phyloP scores from a whole-genome alignment of 768 basidiomycete genomes.

The Tricholoma sp. region DNA sequence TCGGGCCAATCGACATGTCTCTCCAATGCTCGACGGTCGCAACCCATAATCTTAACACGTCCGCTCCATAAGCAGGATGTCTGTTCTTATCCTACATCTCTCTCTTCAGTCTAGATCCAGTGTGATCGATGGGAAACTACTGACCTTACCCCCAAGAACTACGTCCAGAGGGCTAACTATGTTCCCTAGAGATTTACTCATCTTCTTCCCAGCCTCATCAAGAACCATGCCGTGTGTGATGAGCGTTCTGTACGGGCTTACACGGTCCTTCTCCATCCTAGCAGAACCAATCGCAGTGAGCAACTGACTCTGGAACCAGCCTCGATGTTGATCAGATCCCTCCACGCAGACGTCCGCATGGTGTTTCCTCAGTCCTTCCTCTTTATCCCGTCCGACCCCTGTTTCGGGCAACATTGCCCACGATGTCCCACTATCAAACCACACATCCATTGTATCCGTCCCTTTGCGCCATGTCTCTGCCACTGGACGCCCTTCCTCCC shows the following conservation, averaged over 20 bases:
- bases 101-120: conserved; percentile 1
- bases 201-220: conserved; percentile 85
- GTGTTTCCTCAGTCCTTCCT: conserved; percentile 25
- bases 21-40: conserved; percentile 87
- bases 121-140: conserved; percentile 14
- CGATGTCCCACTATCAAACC: conserved; percentile 96
- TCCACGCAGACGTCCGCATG: conserved; percentile 88
- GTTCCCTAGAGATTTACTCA: conserved; percentile 98
- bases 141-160: conserved; percentile 71
- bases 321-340: conserved; percentile 95
- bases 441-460: conserved; percentile 97
- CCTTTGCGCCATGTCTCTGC: conserved; percentile 66
- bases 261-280: conserved; percentile 24
- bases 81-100: conserved; percentile 53
- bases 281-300: conserved; percentile 69
- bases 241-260: conserved; percentile 64
- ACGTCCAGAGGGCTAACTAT: conserved; percentile 80
- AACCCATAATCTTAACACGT: conserved; percentile 85
- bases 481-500: conserved; percentile 34
- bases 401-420: conserved; percentile 72
- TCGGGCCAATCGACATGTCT: conserved; percentile 83
- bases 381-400: conserved; percentile 24
- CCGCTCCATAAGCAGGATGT: conserved; percentile 78
- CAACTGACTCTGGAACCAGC: conserved; percentile 97
- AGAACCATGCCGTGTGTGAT: conserved; percentile 98